Percentiles rank a stretch among this genome's conserved stretches.
These are phyloP conservation scores for Trichoderma arundinaceum DNA, from an alignment of 2,329 filamentous ascomycete genomes.

Conservation along the genomic window DNA sequence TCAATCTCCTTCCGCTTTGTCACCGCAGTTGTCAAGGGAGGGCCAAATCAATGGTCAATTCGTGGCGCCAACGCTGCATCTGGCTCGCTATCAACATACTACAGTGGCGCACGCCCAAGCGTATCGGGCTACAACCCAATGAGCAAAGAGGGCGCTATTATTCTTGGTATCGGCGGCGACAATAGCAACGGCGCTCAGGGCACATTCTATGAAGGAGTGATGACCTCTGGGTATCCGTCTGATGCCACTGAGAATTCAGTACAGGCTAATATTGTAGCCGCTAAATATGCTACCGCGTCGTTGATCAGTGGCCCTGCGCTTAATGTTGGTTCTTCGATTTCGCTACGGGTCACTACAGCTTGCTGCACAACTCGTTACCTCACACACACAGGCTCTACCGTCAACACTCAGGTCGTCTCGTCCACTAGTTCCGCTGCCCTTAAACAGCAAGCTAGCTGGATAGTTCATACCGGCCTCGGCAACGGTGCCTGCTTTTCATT, in stretches of 20 bases:
- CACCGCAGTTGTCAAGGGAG: constrained; percentile 3
- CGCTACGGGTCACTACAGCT: constrained; percentile 5
- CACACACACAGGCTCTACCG: not conserved
- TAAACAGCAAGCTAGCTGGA: constrained; percentile 16
- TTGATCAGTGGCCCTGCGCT: constrained; percentile 9
- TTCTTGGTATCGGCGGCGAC: constrained; percentile 14
- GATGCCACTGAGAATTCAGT: constrained; percentile 20
- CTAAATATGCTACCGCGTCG: not conserved
- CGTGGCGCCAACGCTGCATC: not conserved
- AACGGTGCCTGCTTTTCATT: constrained; percentile 19
- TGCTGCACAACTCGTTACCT: constrained; percentile 19
- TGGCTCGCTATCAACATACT: constrained; percentile 6
- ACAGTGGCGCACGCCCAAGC: constrained; percentile 2
- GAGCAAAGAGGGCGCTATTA: constrained; percentile 18
- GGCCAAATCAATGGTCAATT: constrained; percentile 20
- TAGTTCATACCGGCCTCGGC: not conserved
- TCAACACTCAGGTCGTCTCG: constrained; percentile 22
- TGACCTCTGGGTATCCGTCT: constrained; percentile 19
- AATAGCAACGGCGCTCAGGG: constrained; percentile 4
- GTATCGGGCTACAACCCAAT: constrained; percentile 8
- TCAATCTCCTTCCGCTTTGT: constrained; percentile 11
- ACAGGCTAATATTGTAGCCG: constrained; percentile 19
- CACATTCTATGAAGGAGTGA: constrained; percentile 22
- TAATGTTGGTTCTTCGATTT: constrained; percentile 7
- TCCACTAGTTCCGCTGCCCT: not conserved